A percentile compares a stretch with the other conserved stretches of the same genome.
Conservation (phyloP, 2,329 filamentous ascomycete species). For the Claviceps arundinis region DNA sequence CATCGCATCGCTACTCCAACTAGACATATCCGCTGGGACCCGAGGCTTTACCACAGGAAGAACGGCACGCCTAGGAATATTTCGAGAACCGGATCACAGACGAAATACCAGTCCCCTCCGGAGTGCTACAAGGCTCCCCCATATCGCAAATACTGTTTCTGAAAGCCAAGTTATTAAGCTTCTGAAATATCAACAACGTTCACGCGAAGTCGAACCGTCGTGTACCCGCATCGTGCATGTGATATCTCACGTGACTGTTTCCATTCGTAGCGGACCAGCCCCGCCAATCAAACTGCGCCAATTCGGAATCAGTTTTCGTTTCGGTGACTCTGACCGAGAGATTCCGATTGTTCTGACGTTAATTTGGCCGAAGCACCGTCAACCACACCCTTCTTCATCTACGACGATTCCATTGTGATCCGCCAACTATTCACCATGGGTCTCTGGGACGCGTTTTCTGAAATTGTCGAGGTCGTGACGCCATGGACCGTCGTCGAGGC, state of each 20-base stretch:
- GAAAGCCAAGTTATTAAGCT: too few relatives aligned
- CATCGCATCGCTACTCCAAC: too few relatives aligned
- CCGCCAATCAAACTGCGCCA: slow-evolving; percentile 34
- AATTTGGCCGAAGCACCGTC: slow-evolving; percentile 17
- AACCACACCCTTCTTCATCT: slow-evolving; percentile 14
- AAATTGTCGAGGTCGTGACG: slow-evolving; percentile 50
- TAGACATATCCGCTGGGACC: too few relatives aligned
- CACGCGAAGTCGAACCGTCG: not conserved
- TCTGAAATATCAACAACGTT: too few relatives aligned
- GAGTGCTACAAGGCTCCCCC: too few relatives aligned
- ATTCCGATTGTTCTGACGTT: slow-evolving; percentile 25
- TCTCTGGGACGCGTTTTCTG: slow-evolving; percentile 52
- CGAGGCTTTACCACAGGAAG: too few relatives aligned
- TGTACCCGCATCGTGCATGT: slow-evolving; percentile 12
- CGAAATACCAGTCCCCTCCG: too few relatives aligned
- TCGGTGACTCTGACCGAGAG: slow-evolving; percentile 26
- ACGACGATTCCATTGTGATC: slow-evolving; percentile 27
- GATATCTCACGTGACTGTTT: slow-evolving; percentile 8
- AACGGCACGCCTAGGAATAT: too few relatives aligned
- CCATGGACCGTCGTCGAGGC: slow-evolving; percentile 53
- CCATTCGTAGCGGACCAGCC: not conserved
- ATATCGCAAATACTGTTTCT: too few relatives aligned
- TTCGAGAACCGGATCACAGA: too few relatives aligned
- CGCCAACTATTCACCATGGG: slow-evolving; percentile 40
- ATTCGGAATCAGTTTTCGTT: slow-evolving; percentile 35